Evolutionary conservation across 176 grass and related monocot genomes (phyloP).

Genomic region (Poa annua): DNA sequence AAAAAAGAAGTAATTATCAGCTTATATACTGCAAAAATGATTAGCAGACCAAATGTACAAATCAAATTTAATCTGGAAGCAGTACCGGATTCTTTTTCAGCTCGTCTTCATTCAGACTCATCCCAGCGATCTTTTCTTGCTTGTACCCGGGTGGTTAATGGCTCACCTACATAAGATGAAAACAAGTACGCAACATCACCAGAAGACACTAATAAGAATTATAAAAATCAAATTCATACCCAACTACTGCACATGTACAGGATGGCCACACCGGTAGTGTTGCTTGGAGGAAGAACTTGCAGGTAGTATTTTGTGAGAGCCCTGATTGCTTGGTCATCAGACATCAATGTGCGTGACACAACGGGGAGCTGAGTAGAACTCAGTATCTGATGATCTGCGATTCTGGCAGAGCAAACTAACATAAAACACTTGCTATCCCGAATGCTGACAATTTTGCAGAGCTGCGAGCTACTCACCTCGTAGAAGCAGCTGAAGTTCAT

Average conservation of each 20-base stretch:
- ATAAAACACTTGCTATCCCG: background rate
- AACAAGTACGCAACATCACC: slow-evolving; percentile 28
- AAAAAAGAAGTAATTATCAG: no score
- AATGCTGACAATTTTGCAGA: background rate
- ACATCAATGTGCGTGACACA: slow-evolving; percentile 97
- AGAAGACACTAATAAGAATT: background rate
- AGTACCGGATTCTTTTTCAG: slow-evolving; percentile 81
- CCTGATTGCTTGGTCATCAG: slow-evolving; percentile 71
- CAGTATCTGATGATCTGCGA: slow-evolving; percentile 75
- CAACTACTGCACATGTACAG: slow-evolving; percentile 97
- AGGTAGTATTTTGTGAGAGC: slow-evolving; percentile 86
- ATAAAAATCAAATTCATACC: slow-evolving; percentile 55
- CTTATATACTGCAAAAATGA: background rate
- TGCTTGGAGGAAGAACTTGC: slow-evolving; percentile 85
- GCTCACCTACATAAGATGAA: slow-evolving; percentile 71
- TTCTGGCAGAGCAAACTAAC: background rate
- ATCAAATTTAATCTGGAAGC: slow-evolving; percentile 22
- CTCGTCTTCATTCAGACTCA: slow-evolving; percentile 97
- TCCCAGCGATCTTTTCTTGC: slow-evolving; percentile 85
- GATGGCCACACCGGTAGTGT: slow-evolving; percentile 63
- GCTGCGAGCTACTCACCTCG: slow-evolving; percentile 54
- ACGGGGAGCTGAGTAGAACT: slow-evolving; percentile 87
- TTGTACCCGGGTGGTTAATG: slow-evolving; percentile 85
- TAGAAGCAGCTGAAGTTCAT: slow-evolving; percentile 92
- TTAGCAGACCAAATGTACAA: slow-evolving; percentile 1